phyloP scores from a whole-genome alignment of 2,329 filamentous ascomycete species.

The Neurospora sp. region DNA sequence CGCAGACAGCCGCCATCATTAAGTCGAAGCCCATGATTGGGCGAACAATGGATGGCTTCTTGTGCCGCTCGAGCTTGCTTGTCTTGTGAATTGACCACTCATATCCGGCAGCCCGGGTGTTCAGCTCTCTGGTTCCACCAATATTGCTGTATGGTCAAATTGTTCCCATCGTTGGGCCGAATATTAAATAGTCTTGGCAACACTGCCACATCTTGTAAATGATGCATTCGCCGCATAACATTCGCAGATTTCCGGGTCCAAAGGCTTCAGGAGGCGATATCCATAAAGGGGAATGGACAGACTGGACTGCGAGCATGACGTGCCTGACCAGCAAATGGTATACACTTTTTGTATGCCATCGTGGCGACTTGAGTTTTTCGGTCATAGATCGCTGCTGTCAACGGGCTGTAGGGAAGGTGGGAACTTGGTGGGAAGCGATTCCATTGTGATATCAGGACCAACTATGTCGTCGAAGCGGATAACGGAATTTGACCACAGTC shows the following conservation, averaged over 20 bases:
- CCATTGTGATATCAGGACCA: background rate
- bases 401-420: background rate
- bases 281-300: background rate
- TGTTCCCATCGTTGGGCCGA: background rate
- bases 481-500: background rate
- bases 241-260: background rate
- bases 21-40: background rate
- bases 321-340: background rate
- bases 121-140: background rate
- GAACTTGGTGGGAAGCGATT: background rate
- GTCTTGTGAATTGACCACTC: background rate
- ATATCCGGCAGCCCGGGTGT: background rate
- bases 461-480: background rate
- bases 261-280: background rate
- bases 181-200: background rate
- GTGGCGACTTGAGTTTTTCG: background rate
- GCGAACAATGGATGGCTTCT: background rate
- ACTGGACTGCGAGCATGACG: background rate
- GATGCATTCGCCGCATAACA: background rate
- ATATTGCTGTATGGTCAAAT: background rate
- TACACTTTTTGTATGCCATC: background rate
- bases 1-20: background rate
- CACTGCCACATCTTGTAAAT: background rate
- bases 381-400: background rate
- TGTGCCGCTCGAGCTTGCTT: background rate